Base-by-base conservation (phyloP, 2,329 filamentous ascomycete species). In the Fusarium falciforme region DNA sequence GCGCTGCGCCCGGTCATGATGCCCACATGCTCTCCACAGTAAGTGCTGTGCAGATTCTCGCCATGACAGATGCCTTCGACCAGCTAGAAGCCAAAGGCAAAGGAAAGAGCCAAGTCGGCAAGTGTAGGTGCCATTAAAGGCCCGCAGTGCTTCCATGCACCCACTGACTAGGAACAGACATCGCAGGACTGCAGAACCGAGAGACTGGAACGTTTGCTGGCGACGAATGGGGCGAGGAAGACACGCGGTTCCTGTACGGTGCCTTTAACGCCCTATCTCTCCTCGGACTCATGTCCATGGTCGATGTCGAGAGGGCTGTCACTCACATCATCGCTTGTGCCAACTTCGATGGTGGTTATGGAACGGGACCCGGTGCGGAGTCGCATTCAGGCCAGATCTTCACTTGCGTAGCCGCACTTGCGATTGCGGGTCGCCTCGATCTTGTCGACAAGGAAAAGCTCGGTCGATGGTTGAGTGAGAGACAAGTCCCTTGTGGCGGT, bases 331-430 rank as follows among this genome's bases (percentile, higher is more conserved):
- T 91, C 67, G 89, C 92, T 7, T 99, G 96, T 82, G 91, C 92
- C 77, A 99, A 99, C 82, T 94, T 97, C 75, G 96, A 99, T 81
- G 96, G 96, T 42, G 96, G 94, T 20, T 99, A 97, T 82, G 96
- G 96, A 17, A 92, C 95, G 47, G 91, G 90, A 47, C 96, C 96
- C 1, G 95, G 95, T 10, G 95, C 95, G 20, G 96, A 99, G 83
- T 97, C 95, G 29, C 96, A 99, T 82, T 92, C 96, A 1, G 96
- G 95, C 16, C 96, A 99, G 84, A 94, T 98, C 54, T 98, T 97
- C 82, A 98, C 96, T 8, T 99, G 96, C 81, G 88, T 98, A 22
- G 95, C 92, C 14, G 94, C 96, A 22, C 87, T 99, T 66, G 89
- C 93, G 49, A 98, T 99, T 76, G 94, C 93, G 44, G 91, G 91